Conservation (phyloP, 306 rosid genomes). For the Morella rubra region DNA sequence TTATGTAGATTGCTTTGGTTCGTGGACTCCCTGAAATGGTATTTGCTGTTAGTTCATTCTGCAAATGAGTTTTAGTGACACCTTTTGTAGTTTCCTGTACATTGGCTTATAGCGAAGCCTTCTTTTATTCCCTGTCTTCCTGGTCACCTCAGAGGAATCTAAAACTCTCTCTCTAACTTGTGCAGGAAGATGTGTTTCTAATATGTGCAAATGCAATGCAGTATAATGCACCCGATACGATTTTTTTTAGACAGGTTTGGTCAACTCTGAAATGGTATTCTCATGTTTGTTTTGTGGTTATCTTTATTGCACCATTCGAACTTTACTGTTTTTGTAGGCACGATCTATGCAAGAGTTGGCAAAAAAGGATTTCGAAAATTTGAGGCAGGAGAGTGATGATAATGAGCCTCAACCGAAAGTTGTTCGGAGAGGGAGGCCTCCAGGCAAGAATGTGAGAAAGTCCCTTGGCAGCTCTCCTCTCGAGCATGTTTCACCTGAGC, state of each 20-base stretch:
- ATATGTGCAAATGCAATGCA: slow-evolving; percentile 94
- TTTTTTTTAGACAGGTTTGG: slow-evolving; percentile 83
- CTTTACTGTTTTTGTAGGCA: slow-evolving; percentile 52
- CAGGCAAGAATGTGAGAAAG: slow-evolving; percentile 65
- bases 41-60: background rate
- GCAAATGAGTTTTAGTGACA: background rate
- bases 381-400: slow-evolving; percentile 79
- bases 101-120: background rate
- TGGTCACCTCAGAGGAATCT: slow-evolving; percentile 17
- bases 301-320: slow-evolving; percentile 16
- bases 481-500: slow-evolving; percentile 53
- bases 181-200: slow-evolving; percentile 83
- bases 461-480: slow-evolving; percentile 43
- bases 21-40: background rate
- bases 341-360: slow-evolving; percentile 85
- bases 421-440: slow-evolving; percentile 89
- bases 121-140: background rate
- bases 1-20: background rate
- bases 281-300: background rate
- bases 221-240: slow-evolving; percentile 75
- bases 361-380: slow-evolving; percentile 78
- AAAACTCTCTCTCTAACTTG: slow-evolving; percentile 30
- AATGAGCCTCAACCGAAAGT: slow-evolving; percentile 64
- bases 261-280: slow-evolving; percentile 21
- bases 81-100: background rate